Evolutionary conservation across 2,329 filamentous ascomycete species (phyloP), one percentile per base, ranked within the genome.

Genomic region (Dendryphion nanum): DNA sequence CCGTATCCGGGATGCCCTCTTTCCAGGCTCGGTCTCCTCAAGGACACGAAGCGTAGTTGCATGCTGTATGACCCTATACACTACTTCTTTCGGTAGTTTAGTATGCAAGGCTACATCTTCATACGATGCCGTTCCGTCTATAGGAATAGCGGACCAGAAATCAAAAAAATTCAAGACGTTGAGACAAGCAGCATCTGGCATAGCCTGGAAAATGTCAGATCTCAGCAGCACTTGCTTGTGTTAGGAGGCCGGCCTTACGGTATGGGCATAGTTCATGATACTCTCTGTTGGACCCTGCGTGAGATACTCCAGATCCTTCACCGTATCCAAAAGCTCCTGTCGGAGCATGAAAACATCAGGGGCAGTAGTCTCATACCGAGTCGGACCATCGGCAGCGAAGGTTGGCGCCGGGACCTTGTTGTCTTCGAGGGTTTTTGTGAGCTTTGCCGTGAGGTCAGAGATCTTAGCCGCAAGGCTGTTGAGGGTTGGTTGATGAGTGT

Each of bases 91-190:
- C 7, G 57, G 51, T 1, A 63, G 50, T 10, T 47, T 46, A 5
- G 48, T 50, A 17, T 49, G 35, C n/a, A 42, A 38, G 8, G 63
- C 55, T 30, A 67, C 50, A 2, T 61, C 47, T n/a, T 50, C 36
- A 15, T 54, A 53, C 1, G 71, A 69, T 6, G 73, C 71, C 3
- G 66, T 61, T 13, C 71, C 72, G 18, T 70, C 60, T 1, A 76
- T 36, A 3, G 75, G 74, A 5, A 79, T 73, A 4, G 71, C 68
- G 8, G 66, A 61, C 71, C 73, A 77, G 48, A 78, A 76, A 47
- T 77, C 59, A 50, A 77, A 77, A 44, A 72, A 61, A 50, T 77
- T 77, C 13, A 77, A 57, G 12, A 74, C 57, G 45, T 74, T 73
- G 26, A 77, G 63, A 21, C 47, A 50, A 5, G 70, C 63, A 4